Percentiles rank a stretch among this genome's conserved stretches.
Evolutionary conservation across 345 rosid genomes (phyloP).

Genomic region (Populus alba): DNA sequence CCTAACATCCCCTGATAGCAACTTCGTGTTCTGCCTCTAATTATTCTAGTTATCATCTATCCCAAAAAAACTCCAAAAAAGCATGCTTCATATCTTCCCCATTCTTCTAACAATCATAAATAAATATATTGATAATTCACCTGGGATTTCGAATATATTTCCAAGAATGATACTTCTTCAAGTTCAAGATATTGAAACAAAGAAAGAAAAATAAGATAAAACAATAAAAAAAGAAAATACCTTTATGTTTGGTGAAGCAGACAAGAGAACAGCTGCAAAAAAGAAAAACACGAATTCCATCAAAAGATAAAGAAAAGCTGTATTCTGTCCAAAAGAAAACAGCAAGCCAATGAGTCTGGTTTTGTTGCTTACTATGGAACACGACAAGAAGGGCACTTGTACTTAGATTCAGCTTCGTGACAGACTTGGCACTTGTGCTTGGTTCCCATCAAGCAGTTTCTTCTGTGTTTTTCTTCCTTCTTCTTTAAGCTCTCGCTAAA

Average conservation of each 20-base stretch:
- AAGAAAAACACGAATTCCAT: background rate
- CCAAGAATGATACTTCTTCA: background rate
- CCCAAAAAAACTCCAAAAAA: too few species aligned
- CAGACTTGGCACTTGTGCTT: constrained; percentile 29
- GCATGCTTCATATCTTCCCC: too few species aligned
- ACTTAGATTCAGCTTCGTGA: constrained; percentile 55
- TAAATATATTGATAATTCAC: too few species aligned
- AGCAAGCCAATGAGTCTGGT: background rate
- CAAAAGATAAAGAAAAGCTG: background rate
- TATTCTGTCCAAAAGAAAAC: background rate
- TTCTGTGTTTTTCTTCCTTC: background rate
- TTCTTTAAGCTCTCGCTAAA: background rate
- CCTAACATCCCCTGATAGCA: too few species aligned
- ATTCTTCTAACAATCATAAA: too few species aligned
- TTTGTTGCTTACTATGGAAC: constrained; percentile 56
- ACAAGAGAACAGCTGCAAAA: constrained; percentile 62
- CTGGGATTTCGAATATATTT: too few species aligned
- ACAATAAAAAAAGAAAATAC: constrained; percentile 7
- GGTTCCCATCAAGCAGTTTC: constrained; percentile 1
- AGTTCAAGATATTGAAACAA: background rate
- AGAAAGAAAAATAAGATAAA: background rate
- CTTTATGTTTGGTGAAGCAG: constrained; percentile 49
- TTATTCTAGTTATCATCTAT: too few species aligned
- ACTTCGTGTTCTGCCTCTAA: too few species aligned
- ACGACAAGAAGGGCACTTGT: constrained; percentile 81